phyloP scores from a whole-genome alignment of 495 filamentous ascomycete species.

The Sordaria brevicollis region DNA sequence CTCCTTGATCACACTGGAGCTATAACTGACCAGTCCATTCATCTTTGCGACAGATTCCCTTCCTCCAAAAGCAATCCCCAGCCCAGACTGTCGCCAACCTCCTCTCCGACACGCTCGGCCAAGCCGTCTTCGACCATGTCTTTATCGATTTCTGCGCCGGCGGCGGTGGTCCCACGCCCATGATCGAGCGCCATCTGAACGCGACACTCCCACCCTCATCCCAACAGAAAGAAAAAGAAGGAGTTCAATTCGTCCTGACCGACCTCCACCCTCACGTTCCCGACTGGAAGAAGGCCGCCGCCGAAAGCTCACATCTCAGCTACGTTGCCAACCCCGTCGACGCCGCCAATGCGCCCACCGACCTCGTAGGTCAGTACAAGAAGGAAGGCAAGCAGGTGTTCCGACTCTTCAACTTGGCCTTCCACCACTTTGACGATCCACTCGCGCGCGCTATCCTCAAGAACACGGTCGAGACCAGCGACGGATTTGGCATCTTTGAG shows the following conservation, averaged over 20 bases:
- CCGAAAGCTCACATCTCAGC: constrained; percentile 37
- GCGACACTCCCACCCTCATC: constrained; percentile 14
- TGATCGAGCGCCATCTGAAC: constrained; percentile 51
- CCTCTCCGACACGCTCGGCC: constrained; percentile 32
- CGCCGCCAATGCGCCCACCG: constrained; percentile 42
- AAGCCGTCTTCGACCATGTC: constrained; percentile 32
- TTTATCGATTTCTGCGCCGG: constrained; percentile 71
- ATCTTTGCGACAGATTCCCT: constrained; percentile 17
- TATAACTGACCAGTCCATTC: neutral
- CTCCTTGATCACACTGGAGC: neutral
- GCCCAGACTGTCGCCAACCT: constrained; percentile 37
- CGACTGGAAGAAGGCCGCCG: constrained; percentile 46
- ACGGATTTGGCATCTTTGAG: constrained; percentile 51
- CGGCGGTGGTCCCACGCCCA: constrained; percentile 55
- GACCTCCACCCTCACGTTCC: constrained; percentile 58
- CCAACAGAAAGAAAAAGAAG: constrained; percentile 1
- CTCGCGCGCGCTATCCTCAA: constrained; percentile 46
- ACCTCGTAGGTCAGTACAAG: constrained; percentile 28
- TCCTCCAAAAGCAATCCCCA: constrained; percentile 36
- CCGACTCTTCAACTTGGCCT: constrained; percentile 60
- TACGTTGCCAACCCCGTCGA: constrained; percentile 51
- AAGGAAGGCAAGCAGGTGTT: constrained; percentile 40
- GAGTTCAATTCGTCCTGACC: constrained; percentile 54
- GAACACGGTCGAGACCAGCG: constrained; percentile 45
- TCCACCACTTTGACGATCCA: constrained; percentile 65